Base-by-base conservation (phyloP, 2,329 filamentous ascomycete genomes). In the Parascedosporium putredinis region DNA sequence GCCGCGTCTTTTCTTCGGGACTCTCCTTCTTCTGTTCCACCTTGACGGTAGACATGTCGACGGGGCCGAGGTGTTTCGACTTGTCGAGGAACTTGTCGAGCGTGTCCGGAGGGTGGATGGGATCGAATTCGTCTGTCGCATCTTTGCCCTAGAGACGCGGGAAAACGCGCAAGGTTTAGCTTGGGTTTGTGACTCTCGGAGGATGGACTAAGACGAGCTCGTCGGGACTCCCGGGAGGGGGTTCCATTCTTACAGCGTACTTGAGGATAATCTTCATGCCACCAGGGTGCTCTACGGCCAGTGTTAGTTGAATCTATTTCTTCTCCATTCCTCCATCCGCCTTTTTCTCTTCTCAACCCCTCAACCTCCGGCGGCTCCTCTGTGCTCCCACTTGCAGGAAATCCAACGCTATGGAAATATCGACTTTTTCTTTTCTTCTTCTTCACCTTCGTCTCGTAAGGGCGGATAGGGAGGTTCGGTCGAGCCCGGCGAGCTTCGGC, bases 221-320 rank as follows among this genome's bases (percentile, higher is more conserved):
- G n/a, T n/a, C n/a, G n/a, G n/a, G n/a, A n/a, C n/a, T n/a, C n/a
- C n/a, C n/a, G 3, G 7, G 22, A 49, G 43, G 46, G 1, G 20
- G 12, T n/a, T 33, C 18, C 12, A 3, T 12, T 57, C 74, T 54
- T 62, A 78, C 77, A 25, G 90, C 90, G 69, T 96, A 95, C 71
- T 95, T 95, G 56, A 98, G 78, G 60, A 98, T 97, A 64, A 97
- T 94, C 63, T 91, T 93, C 56, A 82, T 76, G 33, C 88, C 90
- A 53, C 90, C 90, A 22, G 90, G 90, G 62, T 95, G 89, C 65
- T 95, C 88, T 82, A 57, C n/a, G n/a, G n/a, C n/a, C n/a, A n/a
- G n/a, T n/a, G n/a, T n/a, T n/a, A n/a, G n/a, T n/a, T n/a, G n/a
- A n/a, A n/a, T n/a, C n/a, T n/a, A n/a, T n/a, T n/a, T n/a, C n/a